phyloP scores from a whole-genome alignment of 306 rosid genomes.

The Datisca glomerata region DNA sequence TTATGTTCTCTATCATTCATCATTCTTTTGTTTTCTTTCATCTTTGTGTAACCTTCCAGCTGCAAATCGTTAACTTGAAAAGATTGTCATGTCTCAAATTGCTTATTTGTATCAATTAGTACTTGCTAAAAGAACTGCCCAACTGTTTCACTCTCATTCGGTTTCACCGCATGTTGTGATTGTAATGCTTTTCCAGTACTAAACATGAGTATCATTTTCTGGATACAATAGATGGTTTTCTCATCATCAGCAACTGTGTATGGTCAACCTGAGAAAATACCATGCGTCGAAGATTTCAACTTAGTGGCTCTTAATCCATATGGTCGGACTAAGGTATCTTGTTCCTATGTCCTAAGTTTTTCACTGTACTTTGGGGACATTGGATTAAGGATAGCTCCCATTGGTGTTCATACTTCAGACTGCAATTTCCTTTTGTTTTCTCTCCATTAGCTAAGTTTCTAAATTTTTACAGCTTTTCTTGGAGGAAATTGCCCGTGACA shows the following conservation, averaged over 20 bases:
- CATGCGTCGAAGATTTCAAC: slow-evolving; percentile 67
- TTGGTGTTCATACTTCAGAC: background rate
- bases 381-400: too few relatives aligned
- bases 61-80: too few relatives aligned
- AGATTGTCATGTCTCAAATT: too few relatives aligned
- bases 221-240: slow-evolving; percentile 60
- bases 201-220: too few relatives aligned
- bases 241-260: slow-evolving; percentile 92
- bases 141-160: background rate
- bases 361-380: too few relatives aligned
- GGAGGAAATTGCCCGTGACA: slow-evolving; percentile 78
- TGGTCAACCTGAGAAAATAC: slow-evolving; percentile 82
- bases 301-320: slow-evolving; percentile 80
- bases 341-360: background rate
- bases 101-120: too few relatives aligned
- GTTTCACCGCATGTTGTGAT: too few relatives aligned
- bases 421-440: background rate
- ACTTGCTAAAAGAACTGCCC: too few relatives aligned
- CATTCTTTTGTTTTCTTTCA: too few relatives aligned
- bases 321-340: slow-evolving; percentile 71
- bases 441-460: background rate
- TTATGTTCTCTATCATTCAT: too few relatives aligned
- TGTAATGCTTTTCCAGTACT: background rate
- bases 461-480: slow-evolving; percentile 60
- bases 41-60: too few relatives aligned